Evolutionary conservation across 75 land plant species (phyloP).

Genomic region (Picea glauca): DNA sequence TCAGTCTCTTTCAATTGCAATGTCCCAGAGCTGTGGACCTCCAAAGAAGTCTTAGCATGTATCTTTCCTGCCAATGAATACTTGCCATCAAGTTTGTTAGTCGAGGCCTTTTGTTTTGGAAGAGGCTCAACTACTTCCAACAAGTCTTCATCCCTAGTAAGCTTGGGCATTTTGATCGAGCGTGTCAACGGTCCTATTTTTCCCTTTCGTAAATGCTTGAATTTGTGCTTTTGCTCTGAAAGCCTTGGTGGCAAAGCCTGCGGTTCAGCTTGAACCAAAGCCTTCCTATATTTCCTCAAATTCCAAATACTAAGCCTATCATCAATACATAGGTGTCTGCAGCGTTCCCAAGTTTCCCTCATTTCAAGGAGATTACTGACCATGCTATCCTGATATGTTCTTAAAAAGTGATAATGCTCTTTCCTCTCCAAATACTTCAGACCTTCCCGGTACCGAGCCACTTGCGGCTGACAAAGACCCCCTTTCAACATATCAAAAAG

Average conservation of each 20-base stretch:
- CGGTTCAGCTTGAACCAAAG: constrained; percentile 11
- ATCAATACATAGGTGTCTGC: constrained; percentile 62
- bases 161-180: not conserved
- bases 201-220: not conserved
- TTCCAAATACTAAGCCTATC: constrained; percentile 67
- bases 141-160: not conserved
- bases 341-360: constrained; percentile 65
- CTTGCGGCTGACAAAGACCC: constrained; percentile 82
- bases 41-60: constrained; percentile 8
- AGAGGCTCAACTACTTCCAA: not conserved
- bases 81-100: not conserved
- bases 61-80: not conserved
- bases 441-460: constrained; percentile 67
- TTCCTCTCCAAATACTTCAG: constrained; percentile 69
- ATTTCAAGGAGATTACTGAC: constrained; percentile 62
- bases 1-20: constrained; percentile 6
- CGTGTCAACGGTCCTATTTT: not conserved
- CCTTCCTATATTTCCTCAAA: constrained; percentile 32
- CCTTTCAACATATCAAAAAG: constrained; percentile 74
- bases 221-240: not conserved
- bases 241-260: not conserved
- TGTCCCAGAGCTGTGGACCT: constrained; percentile 4
- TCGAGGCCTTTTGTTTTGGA: not conserved
- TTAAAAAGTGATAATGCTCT: constrained; percentile 61
- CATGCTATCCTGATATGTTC: constrained; percentile 82